These are phyloP conservation scores for Lactifluus subvellereus DNA, from an alignment of 768 basidiomycete genomes.

Conservation along the genomic window DNA sequence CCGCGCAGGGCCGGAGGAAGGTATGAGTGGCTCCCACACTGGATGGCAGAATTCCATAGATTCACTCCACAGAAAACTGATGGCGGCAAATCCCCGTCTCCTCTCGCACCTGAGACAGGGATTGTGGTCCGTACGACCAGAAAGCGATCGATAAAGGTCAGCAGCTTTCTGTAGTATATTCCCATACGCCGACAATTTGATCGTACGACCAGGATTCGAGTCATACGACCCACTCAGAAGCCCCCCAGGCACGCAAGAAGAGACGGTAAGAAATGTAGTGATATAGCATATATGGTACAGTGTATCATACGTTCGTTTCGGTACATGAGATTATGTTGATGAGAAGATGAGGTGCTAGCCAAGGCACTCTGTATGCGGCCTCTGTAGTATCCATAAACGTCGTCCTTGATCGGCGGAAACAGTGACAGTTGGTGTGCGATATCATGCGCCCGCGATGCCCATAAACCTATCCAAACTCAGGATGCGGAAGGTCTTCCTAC, in stretches of 20 bases:
- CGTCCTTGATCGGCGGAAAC: too few species aligned
- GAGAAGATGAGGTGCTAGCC: background rate
- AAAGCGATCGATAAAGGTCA: slow-evolving; percentile 24
- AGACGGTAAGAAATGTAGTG: slow-evolving; percentile 5
- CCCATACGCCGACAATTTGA: background rate
- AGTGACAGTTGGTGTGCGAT: background rate
- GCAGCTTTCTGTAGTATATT: background rate
- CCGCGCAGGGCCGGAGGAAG: background rate
- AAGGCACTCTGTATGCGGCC: too few species aligned
- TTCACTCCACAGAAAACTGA: slow-evolving; percentile 1
- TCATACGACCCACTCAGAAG: background rate
- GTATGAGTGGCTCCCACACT: background rate
- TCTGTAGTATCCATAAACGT: too few species aligned
- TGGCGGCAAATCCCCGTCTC: slow-evolving; percentile 27
- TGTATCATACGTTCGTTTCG: background rate
- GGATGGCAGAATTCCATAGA: background rate
- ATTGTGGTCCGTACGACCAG: slow-evolving; percentile 15
- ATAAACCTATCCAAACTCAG: background rate
- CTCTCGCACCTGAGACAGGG: slow-evolving; percentile 23
- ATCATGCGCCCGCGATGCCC: background rate
- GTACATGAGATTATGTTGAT: background rate
- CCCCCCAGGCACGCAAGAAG: slow-evolving; percentile 4
- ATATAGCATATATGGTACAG: slow-evolving; percentile 7
- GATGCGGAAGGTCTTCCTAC: slow-evolving; percentile 26
- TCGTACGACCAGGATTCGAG: background rate